phyloP scores from a whole-genome alignment of 2,329 filamentous ascomycete genomes.

The Aureobasidium sp. region DNA sequence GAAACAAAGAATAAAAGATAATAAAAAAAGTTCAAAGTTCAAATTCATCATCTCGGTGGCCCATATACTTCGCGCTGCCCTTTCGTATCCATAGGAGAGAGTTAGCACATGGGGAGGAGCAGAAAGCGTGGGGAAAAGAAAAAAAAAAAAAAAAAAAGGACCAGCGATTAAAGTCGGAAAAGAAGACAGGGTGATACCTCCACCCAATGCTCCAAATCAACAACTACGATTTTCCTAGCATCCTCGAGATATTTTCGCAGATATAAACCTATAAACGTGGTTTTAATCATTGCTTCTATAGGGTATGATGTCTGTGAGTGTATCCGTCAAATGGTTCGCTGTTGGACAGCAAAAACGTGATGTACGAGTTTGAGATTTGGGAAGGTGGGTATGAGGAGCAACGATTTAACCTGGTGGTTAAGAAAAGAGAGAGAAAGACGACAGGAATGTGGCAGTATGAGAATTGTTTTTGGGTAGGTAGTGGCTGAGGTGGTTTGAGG shows the following conservation, averaged over 20 bases:
- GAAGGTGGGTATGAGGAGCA: background rate
- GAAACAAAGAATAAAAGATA: background rate
- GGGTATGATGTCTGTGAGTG: accelerated
- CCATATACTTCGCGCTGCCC: too few relatives aligned
- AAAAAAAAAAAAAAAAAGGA: background rate
- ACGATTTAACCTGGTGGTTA: too few relatives aligned
- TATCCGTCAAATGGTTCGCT: too few relatives aligned
- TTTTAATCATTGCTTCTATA: background rate
- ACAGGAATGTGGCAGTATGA: too few relatives aligned
- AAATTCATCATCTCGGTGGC: background rate
- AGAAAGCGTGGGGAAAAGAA: background rate
- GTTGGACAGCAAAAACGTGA: background rate
- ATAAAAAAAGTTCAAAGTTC: background rate
- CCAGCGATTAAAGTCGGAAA: background rate
- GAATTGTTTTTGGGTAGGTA: too few relatives aligned
- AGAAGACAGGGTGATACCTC: background rate
- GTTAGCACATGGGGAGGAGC: too few relatives aligned
- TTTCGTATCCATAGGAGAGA: too few relatives aligned
- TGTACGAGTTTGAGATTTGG: too few relatives aligned
- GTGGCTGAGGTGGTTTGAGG: too few relatives aligned
- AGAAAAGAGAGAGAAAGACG: too few relatives aligned
- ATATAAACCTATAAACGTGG: background rate
- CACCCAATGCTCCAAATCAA: background rate
- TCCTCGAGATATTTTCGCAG: background rate
- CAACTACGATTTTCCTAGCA: background rate